Conservation (phyloP, 176 grass and related monocot genomes). For the Carex pumila region DNA sequence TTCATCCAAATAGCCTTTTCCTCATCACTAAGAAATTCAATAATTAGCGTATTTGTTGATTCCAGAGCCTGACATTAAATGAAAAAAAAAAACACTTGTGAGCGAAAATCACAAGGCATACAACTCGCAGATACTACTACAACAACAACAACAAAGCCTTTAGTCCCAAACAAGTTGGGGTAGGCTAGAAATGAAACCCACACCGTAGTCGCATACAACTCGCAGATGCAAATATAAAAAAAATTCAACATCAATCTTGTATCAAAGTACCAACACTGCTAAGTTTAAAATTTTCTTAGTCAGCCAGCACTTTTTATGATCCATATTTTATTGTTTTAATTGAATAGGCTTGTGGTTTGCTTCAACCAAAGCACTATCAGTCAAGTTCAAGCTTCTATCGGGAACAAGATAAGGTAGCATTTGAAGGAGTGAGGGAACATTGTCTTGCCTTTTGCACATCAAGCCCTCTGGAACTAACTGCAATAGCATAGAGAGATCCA, state of each 20-base stretch:
- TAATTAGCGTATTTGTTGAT: conserved; percentile 73
- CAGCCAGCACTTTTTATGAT: neutral
- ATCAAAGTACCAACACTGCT: neutral
- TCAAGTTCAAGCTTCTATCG: neutral
- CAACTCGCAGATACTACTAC: neutral
- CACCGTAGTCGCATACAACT: neutral
- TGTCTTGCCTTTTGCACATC: conserved; percentile 72
- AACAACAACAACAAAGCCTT: neutral
- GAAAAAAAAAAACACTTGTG: neutral
- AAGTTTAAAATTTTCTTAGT: neutral
- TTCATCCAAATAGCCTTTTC: conserved; percentile 85
- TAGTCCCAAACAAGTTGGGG: too few relatives aligned
- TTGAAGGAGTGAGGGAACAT: neutral
- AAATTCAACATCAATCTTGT: neutral
- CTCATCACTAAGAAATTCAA: conserved; percentile 64
- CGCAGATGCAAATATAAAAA: neutral
- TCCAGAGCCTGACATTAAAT: conserved; percentile 60
- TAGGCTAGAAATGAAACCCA: too few relatives aligned
- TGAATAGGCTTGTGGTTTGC: neutral
- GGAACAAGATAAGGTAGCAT: neutral
- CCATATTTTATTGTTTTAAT: neutral
- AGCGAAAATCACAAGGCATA: neutral
- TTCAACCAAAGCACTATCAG: neutral
- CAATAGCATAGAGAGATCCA: conserved; percentile 73
- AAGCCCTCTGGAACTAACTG: conserved; percentile 64